These are phyloP conservation scores for Tulasnella sp. DNA, from an alignment of 768 basidiomycete genomes.

Conservation along the genomic window DNA sequence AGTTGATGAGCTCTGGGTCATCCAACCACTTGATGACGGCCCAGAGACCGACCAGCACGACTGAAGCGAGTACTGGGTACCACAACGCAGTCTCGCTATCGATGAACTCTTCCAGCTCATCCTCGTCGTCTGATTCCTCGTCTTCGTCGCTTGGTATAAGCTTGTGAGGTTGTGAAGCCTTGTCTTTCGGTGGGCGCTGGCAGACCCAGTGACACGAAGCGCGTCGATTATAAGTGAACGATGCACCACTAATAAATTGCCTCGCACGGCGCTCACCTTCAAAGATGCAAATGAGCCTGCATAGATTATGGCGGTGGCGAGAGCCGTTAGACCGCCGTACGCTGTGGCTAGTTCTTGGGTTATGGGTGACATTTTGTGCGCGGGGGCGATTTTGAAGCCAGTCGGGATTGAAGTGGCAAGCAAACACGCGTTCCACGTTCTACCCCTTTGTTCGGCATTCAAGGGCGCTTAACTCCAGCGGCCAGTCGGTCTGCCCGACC, in stretches of 20 bases:
- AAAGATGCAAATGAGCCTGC: conserved; percentile 65
- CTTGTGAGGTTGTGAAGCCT: background rate
- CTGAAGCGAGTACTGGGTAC: conserved; percentile 52
- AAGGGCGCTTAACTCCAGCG: too few species aligned
- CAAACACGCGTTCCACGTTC: background rate
- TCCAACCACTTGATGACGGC: conserved; percentile 60
- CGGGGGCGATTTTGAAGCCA: background rate
- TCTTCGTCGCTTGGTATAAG: conserved; percentile 27
- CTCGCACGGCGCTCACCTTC: conserved; percentile 46
- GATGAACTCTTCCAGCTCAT: conserved; percentile 52
- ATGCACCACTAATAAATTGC: conserved; percentile 23
- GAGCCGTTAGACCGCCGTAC: conserved; percentile 60
- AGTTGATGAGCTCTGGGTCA: conserved; percentile 41
- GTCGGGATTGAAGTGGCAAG: background rate
- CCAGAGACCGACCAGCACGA: conserved; percentile 64
- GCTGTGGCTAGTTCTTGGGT: conserved; percentile 36
- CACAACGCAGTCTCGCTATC: conserved; percentile 36
- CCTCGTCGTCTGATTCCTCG: conserved; percentile 47
- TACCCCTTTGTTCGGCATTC: background rate
- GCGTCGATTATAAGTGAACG: background rate
- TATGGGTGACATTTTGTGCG: background rate
- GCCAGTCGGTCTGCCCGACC: too few species aligned
- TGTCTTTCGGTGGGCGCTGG: background rate
- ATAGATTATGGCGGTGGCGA: conserved; percentile 66
- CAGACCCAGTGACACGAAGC: background rate